phyloP scores from a whole-genome alignment of 2,329 filamentous ascomycete genomes.

The Stenocarpella maydis region DNA sequence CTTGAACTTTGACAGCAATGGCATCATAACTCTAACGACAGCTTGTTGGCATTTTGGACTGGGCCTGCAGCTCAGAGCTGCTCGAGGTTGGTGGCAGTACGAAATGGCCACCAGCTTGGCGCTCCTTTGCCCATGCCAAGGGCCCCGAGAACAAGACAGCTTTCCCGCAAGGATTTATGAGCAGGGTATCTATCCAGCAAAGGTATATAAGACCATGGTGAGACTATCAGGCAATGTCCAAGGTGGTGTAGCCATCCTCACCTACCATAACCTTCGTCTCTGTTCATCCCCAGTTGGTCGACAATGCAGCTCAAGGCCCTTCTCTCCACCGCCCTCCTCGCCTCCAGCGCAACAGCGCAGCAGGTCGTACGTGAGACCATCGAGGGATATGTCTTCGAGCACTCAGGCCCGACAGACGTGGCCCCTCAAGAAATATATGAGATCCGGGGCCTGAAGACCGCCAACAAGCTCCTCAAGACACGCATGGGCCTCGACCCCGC shows the following conservation, averaged over 20 bases:
- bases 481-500: slow-evolving; percentile 18
- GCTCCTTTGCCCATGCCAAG: not conserved
- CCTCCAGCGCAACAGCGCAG: slow-evolving; percentile 21
- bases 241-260: not conserved
- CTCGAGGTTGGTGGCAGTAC: not conserved
- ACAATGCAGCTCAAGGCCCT: slow-evolving; percentile 34
- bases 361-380: slow-evolving; percentile 12
- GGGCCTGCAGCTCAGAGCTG: not conserved
- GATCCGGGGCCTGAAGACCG: slow-evolving; percentile 15
- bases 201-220: slow-evolving; percentile 9
- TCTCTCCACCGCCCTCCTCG: slow-evolving; percentile 19
- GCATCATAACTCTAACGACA: not conserved
- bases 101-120: slow-evolving; percentile 1
- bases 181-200: not conserved
- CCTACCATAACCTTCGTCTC: not conserved
- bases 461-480: slow-evolving; percentile 22
- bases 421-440: slow-evolving; percentile 7
- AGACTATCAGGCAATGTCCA: not conserved
- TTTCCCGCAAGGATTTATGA: not conserved
- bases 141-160: not conserved
- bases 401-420: slow-evolving; percentile 1
- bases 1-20: not conserved
- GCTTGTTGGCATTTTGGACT: not conserved
- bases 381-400: slow-evolving; percentile 22
- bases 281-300: not conserved